Base-by-base conservation (phyloP, 2,329 filamentous ascomycete genomes). In the Aspergillus bombycis region DNA sequence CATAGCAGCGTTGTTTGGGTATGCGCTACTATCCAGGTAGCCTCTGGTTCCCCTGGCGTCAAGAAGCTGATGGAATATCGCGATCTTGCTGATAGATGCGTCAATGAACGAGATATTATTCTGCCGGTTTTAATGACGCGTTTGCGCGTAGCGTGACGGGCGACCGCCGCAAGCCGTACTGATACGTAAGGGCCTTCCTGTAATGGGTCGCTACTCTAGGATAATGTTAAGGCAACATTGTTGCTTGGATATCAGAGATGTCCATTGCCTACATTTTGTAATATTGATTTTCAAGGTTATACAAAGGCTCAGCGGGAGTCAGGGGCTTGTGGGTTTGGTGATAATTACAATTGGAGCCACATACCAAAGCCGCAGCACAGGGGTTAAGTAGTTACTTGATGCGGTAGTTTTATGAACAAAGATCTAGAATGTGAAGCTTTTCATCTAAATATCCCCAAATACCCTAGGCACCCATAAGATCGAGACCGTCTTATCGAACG, bases 1-100 rank as follows among this genome's bases (percentile, higher is more conserved):
- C 64, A 71, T 68, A 41, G 38, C 50, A 66, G 9, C 3, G 38
- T 55, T 14, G 5, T 3, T 10, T 48, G 1, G 10, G 32, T 46
- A 7, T 45, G 30, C 43, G 3, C 9, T 54, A 26, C 1, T 23
- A 36, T 12, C 4, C 8, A 32, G 12, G 19, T 32, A 32, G 19
- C 28, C 19, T 52, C 11, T 32, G 10, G 21, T 4, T 32, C n/a
- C 16, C 4, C 21, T 19, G 3, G 1, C 4, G 8, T 11, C 16
- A 34, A 12, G 12, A 14, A 32, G 26, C 11, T n/a, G 21, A 12
- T 19, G 9, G 4, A n/a, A n/a, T 52, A 34, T 32, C 19, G 11
- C 21, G 52, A 9, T 7, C 32, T 36, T 28, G 43, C 53, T 12
- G 30, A 16, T 43, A 26, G 19, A 28, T 38, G 23, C 8, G 21